phyloP scores from a whole-genome alignment of 305 asterid genomes.

The Withania somnifera region DNA sequence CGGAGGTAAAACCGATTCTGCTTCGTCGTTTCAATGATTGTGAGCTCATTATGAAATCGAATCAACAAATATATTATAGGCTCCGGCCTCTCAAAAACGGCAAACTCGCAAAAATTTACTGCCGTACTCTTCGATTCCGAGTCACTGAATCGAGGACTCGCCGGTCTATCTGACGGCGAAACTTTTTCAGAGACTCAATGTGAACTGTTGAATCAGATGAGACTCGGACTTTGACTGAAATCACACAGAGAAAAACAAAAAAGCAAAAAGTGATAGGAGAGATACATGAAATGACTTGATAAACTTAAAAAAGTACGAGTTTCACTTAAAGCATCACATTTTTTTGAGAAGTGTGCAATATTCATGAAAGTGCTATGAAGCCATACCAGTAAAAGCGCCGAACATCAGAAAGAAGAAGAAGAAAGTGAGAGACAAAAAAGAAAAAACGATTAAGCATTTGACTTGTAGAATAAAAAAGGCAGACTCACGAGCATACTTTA shows the following conservation, averaged over 20 bases:
- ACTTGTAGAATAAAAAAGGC: not conserved
- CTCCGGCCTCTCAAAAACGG: not conserved
- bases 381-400: not conserved
- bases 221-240: not conserved
- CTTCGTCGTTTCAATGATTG: slow-evolving; percentile 16
- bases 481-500: not conserved
- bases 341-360: not conserved
- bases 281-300: not conserved
- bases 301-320: not conserved
- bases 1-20: slow-evolving; percentile 19
- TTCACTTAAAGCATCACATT: not conserved
- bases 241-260: not conserved
- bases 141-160: not conserved
- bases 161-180: not conserved
- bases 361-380: not conserved
- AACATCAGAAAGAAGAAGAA: not conserved
- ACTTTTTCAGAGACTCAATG: not conserved
- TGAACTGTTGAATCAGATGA: not conserved
- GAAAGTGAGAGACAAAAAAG: not conserved
- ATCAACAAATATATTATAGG: slow-evolving; percentile 15
- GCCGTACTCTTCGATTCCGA: no score
- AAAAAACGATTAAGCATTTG: no score
- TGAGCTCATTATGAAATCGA: slow-evolving; percentile 1
- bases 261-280: not conserved
- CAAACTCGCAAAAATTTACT: not conserved